Conservation (phyloP, 208 protist species). For the Trypanosoma boissoni region DNA sequence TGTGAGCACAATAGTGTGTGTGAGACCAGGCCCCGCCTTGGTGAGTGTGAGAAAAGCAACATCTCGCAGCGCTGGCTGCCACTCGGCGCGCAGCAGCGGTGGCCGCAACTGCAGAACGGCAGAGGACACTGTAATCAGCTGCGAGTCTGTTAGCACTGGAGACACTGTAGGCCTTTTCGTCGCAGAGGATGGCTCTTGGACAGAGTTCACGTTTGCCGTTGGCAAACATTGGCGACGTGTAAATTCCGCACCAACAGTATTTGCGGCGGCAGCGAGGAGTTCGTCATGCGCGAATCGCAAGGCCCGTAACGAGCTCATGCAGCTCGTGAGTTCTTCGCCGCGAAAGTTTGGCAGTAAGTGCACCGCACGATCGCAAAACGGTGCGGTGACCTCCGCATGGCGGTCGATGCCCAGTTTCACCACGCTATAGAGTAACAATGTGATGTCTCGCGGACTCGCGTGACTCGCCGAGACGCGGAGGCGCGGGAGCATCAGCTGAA, state of each 20-base stretch:
- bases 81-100: slow-evolving; percentile 10
- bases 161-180: too few relatives aligned
- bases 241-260: slow-evolving; percentile 16
- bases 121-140: slow-evolving; percentile 22
- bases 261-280: slow-evolving; percentile 28
- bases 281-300: slow-evolving; percentile 28
- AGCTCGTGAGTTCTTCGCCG: slow-evolving; percentile 61
- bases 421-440: slow-evolving; percentile 70
- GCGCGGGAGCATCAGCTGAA: slow-evolving; percentile 77
- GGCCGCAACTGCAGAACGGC: slow-evolving; percentile 21
- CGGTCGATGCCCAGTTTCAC: slow-evolving; percentile 62
- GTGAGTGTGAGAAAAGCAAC: slow-evolving; percentile 11
- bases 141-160: slow-evolving; percentile 16
- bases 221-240: slow-evolving; percentile 3
- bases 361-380: slow-evolving; percentile 67
- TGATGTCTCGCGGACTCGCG: slow-evolving; percentile 58
- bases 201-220: neutral
- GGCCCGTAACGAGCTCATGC: slow-evolving; percentile 64
- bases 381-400: slow-evolving; percentile 44
- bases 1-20: slow-evolving; percentile 19
- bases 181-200: too few relatives aligned
- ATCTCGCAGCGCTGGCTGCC: slow-evolving; percentile 20
- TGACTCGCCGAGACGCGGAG: slow-evolving; percentile 57
- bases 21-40: slow-evolving; percentile 10
- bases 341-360: slow-evolving; percentile 51